Evolutionary conservation across 129 eudicot species (phyloP), one percentile per base, ranked within the genome.

Genomic region (Chrysanthemum makinoi): DNA sequence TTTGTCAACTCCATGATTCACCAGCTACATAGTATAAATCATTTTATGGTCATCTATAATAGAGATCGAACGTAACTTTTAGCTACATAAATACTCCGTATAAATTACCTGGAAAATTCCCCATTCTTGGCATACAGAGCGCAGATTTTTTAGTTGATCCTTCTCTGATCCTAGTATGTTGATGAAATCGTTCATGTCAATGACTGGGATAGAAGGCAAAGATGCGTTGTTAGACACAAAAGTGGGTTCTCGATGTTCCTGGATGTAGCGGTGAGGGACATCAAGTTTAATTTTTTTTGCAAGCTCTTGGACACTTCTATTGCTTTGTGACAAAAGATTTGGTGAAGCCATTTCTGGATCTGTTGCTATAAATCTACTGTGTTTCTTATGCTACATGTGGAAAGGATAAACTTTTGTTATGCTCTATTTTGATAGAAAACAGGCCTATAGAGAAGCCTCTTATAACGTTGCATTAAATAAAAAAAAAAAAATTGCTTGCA

Each of bases 1-100:
- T 53, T 75, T 50, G 39, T 72, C 80, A 57, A 87, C 89, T 47
- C 89, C 93, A 79, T 86, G 91, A 77, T 86, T 86, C 75, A 86
- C 83, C 73, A 86, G 47, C 92, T 86, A 77, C 59, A 75, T 9
- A 58, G 8, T 0, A 48, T 18, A 61, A 26, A 20, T 61, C 11
- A 76, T 47, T 11, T 63, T 53, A 18, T 6, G 26, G 57, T 39
- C 19, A 65, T 61, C 15, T 4, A n/a, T 24, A 35, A 28, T 66
- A 44, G 14, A 63, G 6, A 53, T 67, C 55, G 12, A 26, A 13
- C 53, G 10, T 66, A 57, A 56, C 22, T 66, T 75, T 66, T 56
- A 72, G 26, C 58, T 20, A 72, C 65, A 15, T 62, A n/a, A 0
- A 14, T 13, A 22, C 24, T 22, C 24, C 24, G 24, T 22, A 30